Conservation (phyloP, 2,329 filamentous ascomycete species). For the Botrytis fabae region DNA sequence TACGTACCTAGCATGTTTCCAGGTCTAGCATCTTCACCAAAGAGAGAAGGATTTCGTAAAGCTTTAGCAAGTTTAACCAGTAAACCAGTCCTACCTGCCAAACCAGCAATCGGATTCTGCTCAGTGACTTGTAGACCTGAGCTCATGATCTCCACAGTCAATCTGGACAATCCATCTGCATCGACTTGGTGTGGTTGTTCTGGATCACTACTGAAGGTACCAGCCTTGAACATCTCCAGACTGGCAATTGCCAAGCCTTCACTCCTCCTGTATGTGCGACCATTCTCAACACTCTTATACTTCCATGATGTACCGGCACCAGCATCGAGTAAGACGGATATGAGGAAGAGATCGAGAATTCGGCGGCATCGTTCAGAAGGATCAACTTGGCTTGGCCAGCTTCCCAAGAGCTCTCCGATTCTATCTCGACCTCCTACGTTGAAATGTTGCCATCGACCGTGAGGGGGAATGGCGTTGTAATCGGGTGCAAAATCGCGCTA, state of each 20-base stretch:
- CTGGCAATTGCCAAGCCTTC: constrained; percentile 80
- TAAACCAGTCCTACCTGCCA: constrained; percentile 81
- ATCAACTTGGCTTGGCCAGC: constrained; percentile 67
- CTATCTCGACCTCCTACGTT: constrained; percentile 75
- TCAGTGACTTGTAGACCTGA: constrained; percentile 82
- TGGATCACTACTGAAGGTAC: constrained; percentile 80
- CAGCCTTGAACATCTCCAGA: constrained; percentile 90
- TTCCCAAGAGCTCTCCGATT: constrained; percentile 67
- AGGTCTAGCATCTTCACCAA: constrained; percentile 79
- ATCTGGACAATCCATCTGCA: constrained; percentile 70
- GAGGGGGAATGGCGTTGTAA: constrained; percentile 75
- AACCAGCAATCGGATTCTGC: constrained; percentile 76
- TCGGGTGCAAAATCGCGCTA: constrained; percentile 70
- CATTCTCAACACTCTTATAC: constrained; percentile 89
- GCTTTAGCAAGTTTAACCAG: constrained; percentile 74
- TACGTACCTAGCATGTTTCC: constrained; percentile 87
- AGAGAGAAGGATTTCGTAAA: constrained; percentile 76
- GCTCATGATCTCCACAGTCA: constrained; percentile 74
- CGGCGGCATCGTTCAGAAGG: constrained; percentile 72
- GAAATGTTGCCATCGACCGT: constrained; percentile 84
- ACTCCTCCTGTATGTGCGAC: constrained; percentile 77
- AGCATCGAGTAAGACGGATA: constrained; percentile 81
- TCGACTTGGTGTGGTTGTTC: constrained; percentile 88
- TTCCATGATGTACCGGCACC: constrained; percentile 89
- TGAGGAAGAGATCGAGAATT: constrained; percentile 74